Evolutionary conservation across 495 filamentous ascomycete genomes (phyloP).

Genomic region (Usnea hakonensis): DNA sequence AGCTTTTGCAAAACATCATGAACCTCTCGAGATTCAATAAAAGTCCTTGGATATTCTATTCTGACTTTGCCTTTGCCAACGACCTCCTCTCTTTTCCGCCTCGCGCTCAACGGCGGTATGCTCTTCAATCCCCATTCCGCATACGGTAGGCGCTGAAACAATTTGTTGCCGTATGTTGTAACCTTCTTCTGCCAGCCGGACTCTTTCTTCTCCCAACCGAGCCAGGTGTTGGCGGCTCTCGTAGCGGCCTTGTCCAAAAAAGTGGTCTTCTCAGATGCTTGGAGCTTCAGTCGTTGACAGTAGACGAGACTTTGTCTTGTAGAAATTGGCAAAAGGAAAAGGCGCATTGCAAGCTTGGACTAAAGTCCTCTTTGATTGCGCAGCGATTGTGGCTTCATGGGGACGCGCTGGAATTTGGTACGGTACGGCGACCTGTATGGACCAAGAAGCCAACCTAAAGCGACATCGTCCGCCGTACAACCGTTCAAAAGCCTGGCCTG

Average conservation of each 20-base stretch:
- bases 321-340: conserved; percentile 92
- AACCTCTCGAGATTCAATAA: conserved; percentile 57
- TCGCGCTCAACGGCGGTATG: conserved; percentile 72
- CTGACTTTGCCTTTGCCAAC: conserved; percentile 61
- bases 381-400: not conserved
- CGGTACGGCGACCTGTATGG: no score
- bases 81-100: conserved; percentile 52
- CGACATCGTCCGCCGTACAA: not conserved
- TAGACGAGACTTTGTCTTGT: conserved; percentile 88
- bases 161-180: conserved; percentile 76
- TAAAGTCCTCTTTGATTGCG: not conserved
- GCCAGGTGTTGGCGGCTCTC: conserved; percentile 69
- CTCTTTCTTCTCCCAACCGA: conserved; percentile 75
- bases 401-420: not conserved
- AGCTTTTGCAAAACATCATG: conserved; percentile 53
- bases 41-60: conserved; percentile 65
- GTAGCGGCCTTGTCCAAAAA: conserved; percentile 55
- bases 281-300: conserved; percentile 61
- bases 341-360: conserved; percentile 59
- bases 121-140: conserved; percentile 98
- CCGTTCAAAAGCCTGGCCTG: no score
- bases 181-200: conserved; percentile 79
- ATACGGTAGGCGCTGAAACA: conserved; percentile 79
- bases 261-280: conserved; percentile 42
- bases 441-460: no score